Evolutionary conservation across 768 basidiomycete species (phyloP), one percentile per base, ranked within the genome.

Genomic region (Russula sp.): DNA sequence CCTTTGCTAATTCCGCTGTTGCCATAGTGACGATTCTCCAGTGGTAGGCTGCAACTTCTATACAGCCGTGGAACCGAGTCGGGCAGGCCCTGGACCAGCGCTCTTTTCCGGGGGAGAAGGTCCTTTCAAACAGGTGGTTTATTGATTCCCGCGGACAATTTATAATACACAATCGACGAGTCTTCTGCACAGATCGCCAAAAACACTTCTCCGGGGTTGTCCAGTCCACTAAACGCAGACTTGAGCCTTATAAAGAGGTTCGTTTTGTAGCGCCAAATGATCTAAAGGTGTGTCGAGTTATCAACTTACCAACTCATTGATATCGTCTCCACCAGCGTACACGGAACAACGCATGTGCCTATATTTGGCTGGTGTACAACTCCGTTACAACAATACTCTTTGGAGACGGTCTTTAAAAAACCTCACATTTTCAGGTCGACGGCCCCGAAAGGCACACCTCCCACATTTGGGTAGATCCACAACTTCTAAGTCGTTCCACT

Each of bases 111-210:
- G 5, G 3, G 5, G 28, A 30, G 28, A 30, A 30, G 28, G 11
- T 5, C 6, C 24, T 26, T 2, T 54, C 53, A 55, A 38, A 55
- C 50, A 2, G 57, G 49, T 9, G 64, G 67, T 50, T 68, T 63
- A 34, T 38, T 62, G 14, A 68, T 62, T 28, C 64, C 67, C 2
- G 18, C 30, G 0, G 57, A 61, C 26, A 69, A 7, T 22, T 62
- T 67, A 44, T 69, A 69, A 59, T 69, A 69, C 10, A 69, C 68
- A 22, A 59, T 65, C 3, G 62, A 68, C 14, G 64, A 66, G 32
- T 68, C 67, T 38, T 66, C 67, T 24, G 61, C 56, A 14, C 59
- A 32, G 36, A 68, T 62, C 9, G 67, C 64, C 28, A 68, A 28
- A 59, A 62, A 63, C 7, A 66, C 42, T 49, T 69, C 68, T 7